phyloP scores from a whole-genome alignment of 306 rosid genomes.

The Castanea crenata region DNA sequence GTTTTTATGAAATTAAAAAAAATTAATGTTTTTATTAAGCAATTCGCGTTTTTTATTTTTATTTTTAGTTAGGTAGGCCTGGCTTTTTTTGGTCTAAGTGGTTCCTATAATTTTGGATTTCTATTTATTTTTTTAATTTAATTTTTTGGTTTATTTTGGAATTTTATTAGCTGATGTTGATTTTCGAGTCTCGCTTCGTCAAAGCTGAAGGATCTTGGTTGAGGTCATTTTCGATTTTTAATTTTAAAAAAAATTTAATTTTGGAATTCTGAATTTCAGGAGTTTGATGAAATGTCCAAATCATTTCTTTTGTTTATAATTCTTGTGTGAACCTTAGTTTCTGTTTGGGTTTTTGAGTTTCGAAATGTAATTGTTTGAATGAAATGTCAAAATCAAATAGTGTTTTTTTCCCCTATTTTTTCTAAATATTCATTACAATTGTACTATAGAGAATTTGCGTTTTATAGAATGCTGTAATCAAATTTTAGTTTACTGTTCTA shows the following conservation, averaged over 20 bases:
- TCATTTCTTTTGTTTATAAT: conserved; percentile 11
- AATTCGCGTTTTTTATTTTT: background rate
- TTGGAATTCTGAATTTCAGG: conserved; percentile 16
- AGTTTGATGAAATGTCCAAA: conserved; percentile 26
- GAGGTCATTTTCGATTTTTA: conserved; percentile 18
- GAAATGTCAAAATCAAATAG: background rate
- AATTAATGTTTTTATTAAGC: background rate
- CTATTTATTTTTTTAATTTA: background rate
- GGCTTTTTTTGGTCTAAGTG: background rate
- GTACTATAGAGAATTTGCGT: conserved; percentile 7
- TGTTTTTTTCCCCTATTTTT: background rate
- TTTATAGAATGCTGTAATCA: conserved; percentile 8
- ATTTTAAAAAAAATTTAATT: background rate
- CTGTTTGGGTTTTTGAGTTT: background rate
- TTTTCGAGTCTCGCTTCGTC: background rate
- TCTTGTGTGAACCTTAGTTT: background rate
- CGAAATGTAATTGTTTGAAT: background rate
- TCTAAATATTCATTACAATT: background rate
- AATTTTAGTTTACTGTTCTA: background rate
- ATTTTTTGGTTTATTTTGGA: background rate
- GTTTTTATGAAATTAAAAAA: background rate
- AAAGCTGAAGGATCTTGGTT: conserved; percentile 23
- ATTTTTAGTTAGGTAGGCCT: conserved; percentile 15
- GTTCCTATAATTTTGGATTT: conserved; percentile 11
- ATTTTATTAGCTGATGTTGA: background rate